These are phyloP conservation scores for Beta macrorhiza DNA, from an alignment of 179 eudicot genomes.

Conservation along the genomic window DNA sequence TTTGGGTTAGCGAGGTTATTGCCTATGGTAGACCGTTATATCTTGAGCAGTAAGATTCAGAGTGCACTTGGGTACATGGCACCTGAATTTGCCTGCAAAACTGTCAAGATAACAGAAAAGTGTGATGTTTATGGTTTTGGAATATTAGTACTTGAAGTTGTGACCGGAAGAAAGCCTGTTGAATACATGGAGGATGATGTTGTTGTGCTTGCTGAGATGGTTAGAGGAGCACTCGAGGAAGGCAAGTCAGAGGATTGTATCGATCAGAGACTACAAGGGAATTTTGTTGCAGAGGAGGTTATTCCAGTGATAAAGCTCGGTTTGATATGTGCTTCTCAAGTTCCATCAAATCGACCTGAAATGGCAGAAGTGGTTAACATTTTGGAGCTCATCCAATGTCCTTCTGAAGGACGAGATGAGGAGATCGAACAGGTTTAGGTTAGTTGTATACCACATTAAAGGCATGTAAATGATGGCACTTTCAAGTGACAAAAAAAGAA, in stretches of 20 bases:
- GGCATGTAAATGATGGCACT: slow-evolving; percentile 37
- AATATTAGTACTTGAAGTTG: slow-evolving; percentile 59
- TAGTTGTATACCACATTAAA: slow-evolving; percentile 22
- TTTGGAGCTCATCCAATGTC: slow-evolving; percentile 70
- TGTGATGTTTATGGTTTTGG: slow-evolving; percentile 91
- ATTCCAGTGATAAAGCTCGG: slow-evolving; percentile 78
- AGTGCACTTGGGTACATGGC: slow-evolving; percentile 96
- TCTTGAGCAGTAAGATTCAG: slow-evolving; percentile 85
- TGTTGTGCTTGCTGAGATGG: slow-evolving; percentile 79
- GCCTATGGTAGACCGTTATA: slow-evolving; percentile 68
- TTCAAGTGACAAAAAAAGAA: slow-evolving; percentile 18
- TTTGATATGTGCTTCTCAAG: slow-evolving; percentile 85
- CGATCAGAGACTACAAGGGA: slow-evolving; percentile 54
- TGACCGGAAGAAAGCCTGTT: slow-evolving; percentile 80
- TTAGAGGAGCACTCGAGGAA: slow-evolving; percentile 70
- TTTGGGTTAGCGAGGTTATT: slow-evolving; percentile 68
- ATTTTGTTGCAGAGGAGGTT: slow-evolving; percentile 62
- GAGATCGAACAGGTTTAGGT: slow-evolving; percentile 43
- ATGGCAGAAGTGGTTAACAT: slow-evolving; percentile 84
- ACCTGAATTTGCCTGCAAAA: slow-evolving; percentile 82
- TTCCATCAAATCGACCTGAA: slow-evolving; percentile 84
- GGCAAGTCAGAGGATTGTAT: slow-evolving; percentile 72
- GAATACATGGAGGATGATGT: slow-evolving; percentile 97
- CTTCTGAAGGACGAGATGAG: slow-evolving; percentile 53
- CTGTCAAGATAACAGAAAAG: slow-evolving; percentile 86